Conservation (phyloP, 2,329 filamentous ascomycete species). For the Colletotrichum eleusines region DNA sequence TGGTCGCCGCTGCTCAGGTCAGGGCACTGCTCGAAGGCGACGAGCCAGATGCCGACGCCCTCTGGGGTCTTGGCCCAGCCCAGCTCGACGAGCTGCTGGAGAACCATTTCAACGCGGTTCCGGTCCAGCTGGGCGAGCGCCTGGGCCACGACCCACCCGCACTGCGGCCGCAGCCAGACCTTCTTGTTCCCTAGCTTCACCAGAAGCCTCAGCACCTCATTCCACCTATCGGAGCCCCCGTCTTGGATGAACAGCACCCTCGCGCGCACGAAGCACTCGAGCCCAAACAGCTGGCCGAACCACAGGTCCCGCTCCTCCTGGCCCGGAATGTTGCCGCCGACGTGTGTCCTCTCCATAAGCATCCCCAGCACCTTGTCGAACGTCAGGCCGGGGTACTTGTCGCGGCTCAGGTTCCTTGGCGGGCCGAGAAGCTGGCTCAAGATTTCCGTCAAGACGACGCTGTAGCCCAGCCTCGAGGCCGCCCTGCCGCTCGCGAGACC, state of each 20-base stretch:
- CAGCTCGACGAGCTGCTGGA: slow-evolving; percentile 72
- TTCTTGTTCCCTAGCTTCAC: slow-evolving; percentile 83
- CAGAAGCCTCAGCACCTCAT: slow-evolving; percentile 77
- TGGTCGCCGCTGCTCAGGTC: slow-evolving; percentile 61
- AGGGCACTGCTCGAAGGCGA: slow-evolving; percentile 73
- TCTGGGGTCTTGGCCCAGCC: slow-evolving; percentile 85
- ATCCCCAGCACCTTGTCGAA: slow-evolving; percentile 68
- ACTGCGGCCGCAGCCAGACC: slow-evolving; percentile 90
- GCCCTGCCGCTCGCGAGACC: slow-evolving; percentile 92
- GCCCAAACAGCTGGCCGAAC: slow-evolving; percentile 88
- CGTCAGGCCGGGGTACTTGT: slow-evolving; percentile 64
- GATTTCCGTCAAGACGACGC: slow-evolving; percentile 86
- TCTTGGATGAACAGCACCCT: slow-evolving; percentile 69
- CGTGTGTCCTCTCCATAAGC: slow-evolving; percentile 67
- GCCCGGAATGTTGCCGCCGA: slow-evolving; percentile 65
- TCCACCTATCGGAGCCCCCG: slow-evolving; percentile 69
- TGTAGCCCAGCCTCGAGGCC: slow-evolving; percentile 89
- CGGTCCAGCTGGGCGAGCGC: slow-evolving; percentile 71
- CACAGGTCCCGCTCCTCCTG: slow-evolving; percentile 89
- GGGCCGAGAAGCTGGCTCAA: slow-evolving; percentile 76
- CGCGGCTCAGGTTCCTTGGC: slow-evolving; percentile 54
- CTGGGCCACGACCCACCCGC: slow-evolving; percentile 83
- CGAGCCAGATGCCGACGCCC: slow-evolving; percentile 89
- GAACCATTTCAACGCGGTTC: slow-evolving; percentile 62
- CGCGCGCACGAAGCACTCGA: slow-evolving; percentile 87